Base-by-base conservation (phyloP, 495 filamentous ascomycete species). In the Durotheca rogersii region DNA sequence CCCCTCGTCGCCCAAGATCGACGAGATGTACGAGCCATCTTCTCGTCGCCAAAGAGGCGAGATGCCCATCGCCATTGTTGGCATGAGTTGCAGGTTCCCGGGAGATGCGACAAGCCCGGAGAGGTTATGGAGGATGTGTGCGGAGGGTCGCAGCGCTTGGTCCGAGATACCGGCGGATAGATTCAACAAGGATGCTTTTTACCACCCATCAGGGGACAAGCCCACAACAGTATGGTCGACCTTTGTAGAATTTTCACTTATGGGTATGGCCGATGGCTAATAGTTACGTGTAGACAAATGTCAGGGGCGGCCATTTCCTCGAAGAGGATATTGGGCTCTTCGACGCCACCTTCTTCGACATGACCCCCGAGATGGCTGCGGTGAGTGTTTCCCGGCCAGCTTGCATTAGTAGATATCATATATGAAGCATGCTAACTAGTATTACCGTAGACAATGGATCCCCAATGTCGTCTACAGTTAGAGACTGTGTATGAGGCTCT, bases 291-390 rank as follows among this genome's bases (percentile, higher is more conserved):
- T n/a, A n/a, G n/a, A n/a, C n/a, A n/a, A n/a, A n/a, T n/a, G n/a
- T n/a, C n/a, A n/a, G n/a, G n/a, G n/a, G n/a, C n/a, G n/a, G n/a
- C 6, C 51, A 92, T 54, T 82, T 87, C 0, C 80, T 81, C 6
- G 72, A 83, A 3, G 4, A 9, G 23, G 23, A 27, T 9, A 27
- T 27, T 9, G 4, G 4, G 23, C 4, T 9, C 4, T 91, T 92
- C 50, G 89, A 94, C 48, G 82, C 87, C 17, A 73, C 79, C 0
- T 94, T 94, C 67, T 93, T 92, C 76, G 86, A 87, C 55, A 85
- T 94, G 78, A 27, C 81, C 77, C 57, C 56, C 20, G 57, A 61
- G 27, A 70, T 93, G 67, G 89, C 89, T 7, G 77, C n/a, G n/a
- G n/a, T n/a, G n/a, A n/a, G n/a, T n/a, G n/a, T n/a, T n/a, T n/a